Evolutionary conservation across 73 alveolate species (phyloP), one percentile per base, ranked within the genome.

Genomic region (Loxodes magnus): DNA sequence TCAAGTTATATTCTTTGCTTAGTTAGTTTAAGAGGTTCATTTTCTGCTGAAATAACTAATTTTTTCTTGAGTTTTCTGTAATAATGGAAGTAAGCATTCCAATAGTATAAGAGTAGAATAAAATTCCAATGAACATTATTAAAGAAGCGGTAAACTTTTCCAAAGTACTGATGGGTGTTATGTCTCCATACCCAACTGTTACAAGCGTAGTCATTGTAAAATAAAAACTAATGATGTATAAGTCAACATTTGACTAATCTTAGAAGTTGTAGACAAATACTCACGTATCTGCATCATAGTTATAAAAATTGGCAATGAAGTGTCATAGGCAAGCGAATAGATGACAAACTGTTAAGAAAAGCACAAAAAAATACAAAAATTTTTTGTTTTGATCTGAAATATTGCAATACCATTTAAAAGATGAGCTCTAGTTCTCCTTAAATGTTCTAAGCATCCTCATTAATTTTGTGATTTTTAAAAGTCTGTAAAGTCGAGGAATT

Each of bases 111-210:
- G 94, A 82, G 53, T 77, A 82, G 33, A 82, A 77, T 17, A 74
- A 83, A n/a, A 82, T 84, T 22, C 94, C 94, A 22, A 76, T 52
- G 29, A 82, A 56, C 88, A 82, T 82, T 68, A 79, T 56, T 20
- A 76, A 38, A 3, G 55, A 37, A 9, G 87, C 77, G 14, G 77
- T 43, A n/a, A 63, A 35, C 41, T 66, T 44, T 38, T 82, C 94
- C 1, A 75, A 26, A 2, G 35, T 38, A 12, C 70, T 77, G 12
- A 27, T 49, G 3, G 90, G 81, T 12, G 52, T 26, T 14, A 82
- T 77, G 28, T 82, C 94, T 56, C 94, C 94, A 57, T 69, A 82
- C 9, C 94, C 94, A 10, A 81, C 84, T 0, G 94, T 82, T 1
- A 90, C 72, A 46, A 82, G 59, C 0, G 94, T 82, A 29, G 75